A percentile compares a stretch with the other conserved stretches of the same genome.
Evolutionary conservation across 768 basidiomycete species (phyloP).

Genomic region (Mycena maculata): DNA sequence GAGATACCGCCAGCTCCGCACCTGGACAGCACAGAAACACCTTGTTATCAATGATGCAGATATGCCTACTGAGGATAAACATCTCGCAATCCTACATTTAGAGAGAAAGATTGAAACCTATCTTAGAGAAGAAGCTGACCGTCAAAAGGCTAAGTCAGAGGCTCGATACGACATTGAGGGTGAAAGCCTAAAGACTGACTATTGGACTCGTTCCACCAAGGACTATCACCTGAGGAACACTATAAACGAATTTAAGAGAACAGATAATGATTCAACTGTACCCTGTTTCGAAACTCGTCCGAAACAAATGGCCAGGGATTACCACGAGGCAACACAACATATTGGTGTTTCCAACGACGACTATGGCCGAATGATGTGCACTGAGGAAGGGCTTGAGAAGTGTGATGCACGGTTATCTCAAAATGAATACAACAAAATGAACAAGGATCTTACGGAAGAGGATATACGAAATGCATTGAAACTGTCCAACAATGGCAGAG

Average conservation of each 20-base stretch:
- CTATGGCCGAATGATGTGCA: background rate
- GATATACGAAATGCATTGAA: background rate
- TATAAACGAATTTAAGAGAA: background rate
- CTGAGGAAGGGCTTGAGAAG: background rate
- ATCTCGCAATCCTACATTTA: background rate
- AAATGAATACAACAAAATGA: background rate
- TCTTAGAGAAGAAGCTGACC: background rate
- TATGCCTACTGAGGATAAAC: background rate
- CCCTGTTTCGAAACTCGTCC: background rate
- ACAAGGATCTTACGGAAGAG: background rate
- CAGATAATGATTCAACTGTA: background rate
- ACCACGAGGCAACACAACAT: background rate
- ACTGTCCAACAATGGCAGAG: background rate
- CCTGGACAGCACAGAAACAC: background rate
- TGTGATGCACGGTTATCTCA: background rate
- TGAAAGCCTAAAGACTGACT: background rate
- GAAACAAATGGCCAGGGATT: background rate
- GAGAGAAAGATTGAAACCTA: background rate
- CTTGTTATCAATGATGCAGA: background rate
- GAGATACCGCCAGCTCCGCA: no score
- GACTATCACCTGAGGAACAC: background rate
- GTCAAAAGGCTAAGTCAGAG: background rate
- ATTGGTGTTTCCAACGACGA: background rate
- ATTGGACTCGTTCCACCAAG: background rate
- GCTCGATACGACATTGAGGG: background rate